These are phyloP conservation scores for Coffea eugenioides DNA, from an alignment of 257 asterid genomes.

Conservation along the genomic window DNA sequence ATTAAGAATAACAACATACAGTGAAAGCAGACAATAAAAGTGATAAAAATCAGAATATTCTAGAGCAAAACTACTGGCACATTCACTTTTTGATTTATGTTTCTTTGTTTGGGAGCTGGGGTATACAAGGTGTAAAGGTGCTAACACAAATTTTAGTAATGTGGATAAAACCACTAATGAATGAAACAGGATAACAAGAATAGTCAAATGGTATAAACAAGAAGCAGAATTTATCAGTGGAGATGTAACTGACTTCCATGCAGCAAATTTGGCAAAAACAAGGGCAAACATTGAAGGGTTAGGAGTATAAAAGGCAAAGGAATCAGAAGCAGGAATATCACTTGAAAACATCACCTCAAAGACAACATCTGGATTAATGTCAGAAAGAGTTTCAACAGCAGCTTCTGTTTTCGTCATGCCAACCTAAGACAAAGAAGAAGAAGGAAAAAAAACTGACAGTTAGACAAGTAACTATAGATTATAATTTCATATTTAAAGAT, in stretches of 20 bases:
- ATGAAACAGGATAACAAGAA: background rate
- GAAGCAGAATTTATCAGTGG: background rate
- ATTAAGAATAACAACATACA: background rate
- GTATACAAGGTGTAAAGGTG: background rate
- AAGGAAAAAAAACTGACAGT: background rate
- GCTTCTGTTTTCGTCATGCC: slow-evolving; percentile 99
- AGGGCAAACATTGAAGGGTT: background rate
- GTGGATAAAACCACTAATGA: background rate
- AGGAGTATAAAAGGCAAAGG: background rate
- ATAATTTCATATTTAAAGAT: background rate
- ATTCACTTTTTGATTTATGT: too few species aligned
- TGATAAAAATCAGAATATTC: background rate
- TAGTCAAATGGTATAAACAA: too few species aligned
- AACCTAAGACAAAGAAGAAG: slow-evolving; percentile 50
- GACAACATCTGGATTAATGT: slow-evolving; percentile 96
- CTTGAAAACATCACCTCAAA: slow-evolving; percentile 65
- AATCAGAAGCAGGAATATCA: background rate
- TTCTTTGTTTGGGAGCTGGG: too few species aligned
- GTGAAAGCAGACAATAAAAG: background rate
- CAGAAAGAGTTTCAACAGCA: slow-evolving; percentile 92
- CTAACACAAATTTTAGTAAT: background rate
- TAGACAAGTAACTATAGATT: background rate
- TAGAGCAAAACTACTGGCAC: background rate
- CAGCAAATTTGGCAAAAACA: background rate
- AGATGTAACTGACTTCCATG: background rate